Percentiles rank a stretch among this genome's conserved stretches.
Evolutionary conservation across 352 stramenopile genomes (phyloP).

Genomic region (Pythium myriotylum): DNA sequence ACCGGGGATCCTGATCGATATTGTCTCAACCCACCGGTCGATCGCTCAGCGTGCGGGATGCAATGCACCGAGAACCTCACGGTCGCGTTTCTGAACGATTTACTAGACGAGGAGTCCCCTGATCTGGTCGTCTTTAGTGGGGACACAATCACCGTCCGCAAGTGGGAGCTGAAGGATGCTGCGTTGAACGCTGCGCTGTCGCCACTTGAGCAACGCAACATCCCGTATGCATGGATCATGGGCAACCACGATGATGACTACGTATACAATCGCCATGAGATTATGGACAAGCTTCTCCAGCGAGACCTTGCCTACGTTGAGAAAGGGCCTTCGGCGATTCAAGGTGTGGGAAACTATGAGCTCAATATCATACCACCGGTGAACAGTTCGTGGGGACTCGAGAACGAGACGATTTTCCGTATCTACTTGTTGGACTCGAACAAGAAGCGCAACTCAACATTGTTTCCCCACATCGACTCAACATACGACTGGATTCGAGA

Average conservation of each 20-base stretch:
- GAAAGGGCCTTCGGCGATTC: conserved; percentile 36
- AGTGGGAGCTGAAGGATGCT: conserved; percentile 26
- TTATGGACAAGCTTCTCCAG: conserved; percentile 40
- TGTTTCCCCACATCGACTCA: conserved; percentile 39
- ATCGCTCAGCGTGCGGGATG: conserved; percentile 31
- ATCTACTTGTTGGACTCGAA: conserved; percentile 68
- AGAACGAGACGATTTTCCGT: conserved; percentile 38
- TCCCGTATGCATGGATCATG: conserved; percentile 61
- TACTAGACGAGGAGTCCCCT: conserved; percentile 50
- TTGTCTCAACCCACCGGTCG: conserved; percentile 21
- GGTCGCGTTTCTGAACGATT: conserved; percentile 42
- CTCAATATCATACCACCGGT: conserved; percentile 41
- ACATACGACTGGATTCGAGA: conserved; percentile 57
- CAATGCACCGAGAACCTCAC: conserved; percentile 52
- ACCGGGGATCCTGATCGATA: conserved; percentile 45
- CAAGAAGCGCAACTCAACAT: conserved; percentile 25
- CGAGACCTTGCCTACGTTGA: conserved; percentile 49
- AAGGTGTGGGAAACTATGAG: conserved; percentile 62
- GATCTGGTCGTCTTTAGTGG: conserved; percentile 63
- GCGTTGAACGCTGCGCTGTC: conserved; percentile 43
- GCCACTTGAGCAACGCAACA: conserved; percentile 40
- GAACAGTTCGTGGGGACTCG: conserved; percentile 30
- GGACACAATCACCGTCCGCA: conserved; percentile 43
- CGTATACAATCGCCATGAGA: conserved; percentile 42
- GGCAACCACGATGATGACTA: conserved; percentile 66